These are phyloP conservation scores for Botryotinia convoluta DNA, from an alignment of 2,329 filamentous ascomycete genomes.

Conservation along the genomic window DNA sequence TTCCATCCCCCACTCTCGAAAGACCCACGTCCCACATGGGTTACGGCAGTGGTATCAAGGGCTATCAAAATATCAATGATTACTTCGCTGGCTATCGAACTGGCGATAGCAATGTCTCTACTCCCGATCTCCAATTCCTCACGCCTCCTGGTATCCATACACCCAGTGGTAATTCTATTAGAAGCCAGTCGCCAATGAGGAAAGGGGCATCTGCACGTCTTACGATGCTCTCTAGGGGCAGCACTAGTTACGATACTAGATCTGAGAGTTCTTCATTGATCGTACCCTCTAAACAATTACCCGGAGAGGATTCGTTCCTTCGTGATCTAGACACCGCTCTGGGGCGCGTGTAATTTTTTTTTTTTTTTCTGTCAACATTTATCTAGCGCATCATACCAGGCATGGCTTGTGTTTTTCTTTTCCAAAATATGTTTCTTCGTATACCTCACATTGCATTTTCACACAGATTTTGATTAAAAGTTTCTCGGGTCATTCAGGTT, in stretches of 20 bases:
- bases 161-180: background rate
- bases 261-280: constrained; percentile 18
- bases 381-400: background rate
- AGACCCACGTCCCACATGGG: background rate
- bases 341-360: background rate
- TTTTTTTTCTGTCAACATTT: background rate
- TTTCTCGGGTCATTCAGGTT: background rate
- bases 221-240: constrained; percentile 10
- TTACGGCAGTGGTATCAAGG: constrained; percentile 5
- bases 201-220: background rate
- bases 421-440: background rate
- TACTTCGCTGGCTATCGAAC: constrained; percentile 13
- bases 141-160: constrained; percentile 11
- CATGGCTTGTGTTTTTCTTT: background rate
- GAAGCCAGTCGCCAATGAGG: constrained; percentile 6
- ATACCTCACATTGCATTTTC: background rate
- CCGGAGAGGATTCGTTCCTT: constrained; percentile 15
- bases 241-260: constrained; percentile 11
- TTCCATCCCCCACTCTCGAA: constrained; percentile 6
- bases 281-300: constrained; percentile 2
- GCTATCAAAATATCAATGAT: background rate
- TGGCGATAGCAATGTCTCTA: constrained; percentile 12
- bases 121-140: constrained; percentile 16
- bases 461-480: background rate
- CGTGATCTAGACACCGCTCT: constrained; percentile 16